Base-by-base conservation (phyloP, 2,329 filamentous ascomycete species). In the Neofusicoccum cordaticola region DNA sequence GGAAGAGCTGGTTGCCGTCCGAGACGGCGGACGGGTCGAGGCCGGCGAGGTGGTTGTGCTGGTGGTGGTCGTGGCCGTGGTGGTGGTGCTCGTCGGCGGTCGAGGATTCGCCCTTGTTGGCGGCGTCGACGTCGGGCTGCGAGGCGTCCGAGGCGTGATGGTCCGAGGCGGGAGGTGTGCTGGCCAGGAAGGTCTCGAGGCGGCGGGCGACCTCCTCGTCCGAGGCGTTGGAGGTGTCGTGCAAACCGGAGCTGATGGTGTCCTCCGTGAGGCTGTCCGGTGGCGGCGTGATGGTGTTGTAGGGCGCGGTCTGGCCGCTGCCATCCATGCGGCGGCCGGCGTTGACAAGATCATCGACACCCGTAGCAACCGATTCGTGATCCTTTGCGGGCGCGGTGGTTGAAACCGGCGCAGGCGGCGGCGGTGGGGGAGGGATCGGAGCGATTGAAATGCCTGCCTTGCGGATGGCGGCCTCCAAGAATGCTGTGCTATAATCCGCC, bases 401-500 rank as follows among this genome's bases (percentile, higher is more conserved):
- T 48, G 39, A 13, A 35, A 37, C 61, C 2, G 70, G 67, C 5
- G 66, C 58, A 74, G 74, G 12, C 57, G 69, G 63, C 12, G 70
- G 68, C 5, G 13, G 69, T 58, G 56, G 72, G 67, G 17, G 67
- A 48, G 2, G 71, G 37, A 75, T 66, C 65, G 83, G 78, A 2
- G 84, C 85, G 44, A 92, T 82, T 64, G 91, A 88, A 67, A 95
- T 93, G 64, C 91, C 88, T 8, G 92, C 92, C 80, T 96, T 96
- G 67, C 91, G 88, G 67, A 97, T 90, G 0, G 93, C 92, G 1
- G 93, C 92, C 74, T 96, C 92, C n/a, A 97, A 84, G 80, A 97
- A 97, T 2, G 91, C 91, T 0, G 91, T 94, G n/a, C 92, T 93
- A 71, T 95, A 97, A 76, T 97, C 93, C n/a, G 94, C 94, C 0